These are phyloP conservation scores for Lanmaoa rubissima DNA, from an alignment of 768 basidiomycete genomes.

Conservation along the genomic window DNA sequence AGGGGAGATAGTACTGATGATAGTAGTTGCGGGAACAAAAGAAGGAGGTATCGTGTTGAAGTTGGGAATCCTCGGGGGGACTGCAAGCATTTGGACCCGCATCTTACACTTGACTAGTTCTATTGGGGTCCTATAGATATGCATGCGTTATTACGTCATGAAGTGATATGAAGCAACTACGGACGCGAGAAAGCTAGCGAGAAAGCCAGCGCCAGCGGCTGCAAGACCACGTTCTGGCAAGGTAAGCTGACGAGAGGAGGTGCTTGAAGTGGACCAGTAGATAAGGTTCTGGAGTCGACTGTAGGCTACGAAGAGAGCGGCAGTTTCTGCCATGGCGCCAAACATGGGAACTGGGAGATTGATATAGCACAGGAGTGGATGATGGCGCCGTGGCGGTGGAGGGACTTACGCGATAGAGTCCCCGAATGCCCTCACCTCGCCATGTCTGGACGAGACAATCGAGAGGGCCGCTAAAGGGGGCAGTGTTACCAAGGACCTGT, in stretches of 20 bases:
- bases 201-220: constrained; percentile 74
- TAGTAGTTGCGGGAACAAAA: constrained; percentile 10
- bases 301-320: constrained; percentile 79
- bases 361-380: not conserved
- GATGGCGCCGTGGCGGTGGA: not conserved
- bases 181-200: constrained; percentile 80
- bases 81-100: constrained; percentile 81
- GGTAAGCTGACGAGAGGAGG: constrained; percentile 39
- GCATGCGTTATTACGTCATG: not conserved
- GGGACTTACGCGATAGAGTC: constrained; percentile 50
- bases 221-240: constrained; percentile 71
- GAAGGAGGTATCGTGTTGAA: constrained; percentile 15
- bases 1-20: not conserved
- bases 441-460: constrained; percentile 63
- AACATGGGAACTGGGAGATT: constrained; percentile 75
- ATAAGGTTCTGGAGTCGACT: constrained; percentile 64
- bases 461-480: constrained; percentile 55
- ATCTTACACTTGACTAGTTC: constrained; percentile 94
- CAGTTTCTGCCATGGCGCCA: constrained; percentile 88
- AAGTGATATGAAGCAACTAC: constrained; percentile 29
- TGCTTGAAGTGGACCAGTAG: constrained; percentile 34
- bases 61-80: constrained; percentile 13
- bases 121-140: constrained; percentile 70
- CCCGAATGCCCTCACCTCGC: constrained; percentile 52
- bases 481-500: constrained; percentile 70